phyloP scores from a whole-genome alignment of 2,329 filamentous ascomycete genomes.

The Pseudocercospora crystallina region DNA sequence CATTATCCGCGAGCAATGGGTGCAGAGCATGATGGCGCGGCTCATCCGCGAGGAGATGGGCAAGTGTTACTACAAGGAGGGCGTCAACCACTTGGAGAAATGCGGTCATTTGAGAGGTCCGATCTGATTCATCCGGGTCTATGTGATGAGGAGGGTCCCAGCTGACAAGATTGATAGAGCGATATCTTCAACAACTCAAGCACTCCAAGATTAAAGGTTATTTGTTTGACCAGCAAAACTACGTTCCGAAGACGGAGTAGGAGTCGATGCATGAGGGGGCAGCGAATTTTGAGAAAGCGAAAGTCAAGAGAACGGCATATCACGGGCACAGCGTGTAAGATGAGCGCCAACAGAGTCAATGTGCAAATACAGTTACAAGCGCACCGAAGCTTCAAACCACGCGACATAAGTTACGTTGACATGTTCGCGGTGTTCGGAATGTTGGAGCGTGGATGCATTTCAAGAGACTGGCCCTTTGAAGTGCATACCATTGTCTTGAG shows the following conservation, averaged over 20 bases:
- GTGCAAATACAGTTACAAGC: too few species aligned
- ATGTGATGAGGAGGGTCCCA: too few species aligned
- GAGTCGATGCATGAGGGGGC: not conserved
- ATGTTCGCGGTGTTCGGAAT: too few species aligned
- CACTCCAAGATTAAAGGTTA: conserved; percentile 76
- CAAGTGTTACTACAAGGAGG: conserved; percentile 82
- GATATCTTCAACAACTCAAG: conserved; percentile 76
- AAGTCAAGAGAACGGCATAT: too few species aligned
- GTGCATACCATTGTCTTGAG: too few species aligned
- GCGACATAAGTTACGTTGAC: too few species aligned
- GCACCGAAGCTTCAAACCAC: too few species aligned
- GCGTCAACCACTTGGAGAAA: conserved; percentile 86
- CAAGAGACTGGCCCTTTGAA: too few species aligned
- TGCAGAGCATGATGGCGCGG: conserved; percentile 83
- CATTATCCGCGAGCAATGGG: conserved; percentile 83
- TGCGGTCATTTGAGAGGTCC: conserved; percentile 78
- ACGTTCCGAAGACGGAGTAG: conserved; percentile 39
- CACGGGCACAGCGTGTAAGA: too few species aligned
- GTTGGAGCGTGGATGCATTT: too few species aligned
- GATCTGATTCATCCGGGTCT: conserved; percentile 29
- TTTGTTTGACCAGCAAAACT: conserved; percentile 77
- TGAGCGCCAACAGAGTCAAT: too few species aligned
- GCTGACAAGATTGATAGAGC: conserved; percentile 54
- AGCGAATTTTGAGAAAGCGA: not conserved
- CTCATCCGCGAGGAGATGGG: conserved; percentile 78